phyloP scores from a whole-genome alignment of 2,329 filamentous ascomycete genomes.

The Cladophialophora chaetospira region DNA sequence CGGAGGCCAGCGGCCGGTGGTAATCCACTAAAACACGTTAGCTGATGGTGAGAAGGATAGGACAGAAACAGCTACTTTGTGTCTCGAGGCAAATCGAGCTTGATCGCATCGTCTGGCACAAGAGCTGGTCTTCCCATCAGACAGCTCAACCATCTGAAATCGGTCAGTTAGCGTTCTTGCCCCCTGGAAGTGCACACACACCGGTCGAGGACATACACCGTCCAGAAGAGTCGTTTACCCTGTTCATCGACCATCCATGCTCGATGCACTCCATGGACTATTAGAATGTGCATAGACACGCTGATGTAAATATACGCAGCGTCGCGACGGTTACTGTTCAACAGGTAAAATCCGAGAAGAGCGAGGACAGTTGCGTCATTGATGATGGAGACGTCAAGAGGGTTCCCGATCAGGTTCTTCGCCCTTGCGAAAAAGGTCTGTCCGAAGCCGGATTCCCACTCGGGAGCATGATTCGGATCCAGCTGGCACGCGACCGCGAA shows the following conservation, averaged over 20 bases:
- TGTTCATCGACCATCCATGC: constrained; percentile 47
- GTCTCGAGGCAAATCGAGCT: constrained; percentile 43
- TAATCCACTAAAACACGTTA: constrained; percentile 41
- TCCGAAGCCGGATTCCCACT: constrained; percentile 41
- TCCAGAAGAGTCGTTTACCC: constrained; percentile 55
- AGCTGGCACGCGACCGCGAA: constrained; percentile 47
- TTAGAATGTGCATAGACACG: constrained; percentile 52
- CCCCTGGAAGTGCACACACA: constrained; percentile 33
- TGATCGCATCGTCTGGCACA: constrained; percentile 53
- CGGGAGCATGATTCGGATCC: constrained; percentile 34
- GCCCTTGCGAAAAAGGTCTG: constrained; percentile 52
- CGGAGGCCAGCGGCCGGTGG: constrained; percentile 49
- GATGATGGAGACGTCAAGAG: constrained; percentile 49
- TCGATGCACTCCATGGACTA: constrained; percentile 53
- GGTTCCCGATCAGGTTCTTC: constrained; percentile 49
- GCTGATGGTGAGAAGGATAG: neutral
- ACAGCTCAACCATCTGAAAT: constrained; percentile 46
- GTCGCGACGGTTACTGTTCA: constrained; percentile 54
- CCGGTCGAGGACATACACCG: constrained; percentile 54
- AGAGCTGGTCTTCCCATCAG: constrained; percentile 54
- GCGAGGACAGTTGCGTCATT: constrained; percentile 50
- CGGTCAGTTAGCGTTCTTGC: neutral
- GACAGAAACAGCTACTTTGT: constrained; percentile 1
- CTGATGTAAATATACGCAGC: constrained; percentile 53
- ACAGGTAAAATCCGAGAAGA: constrained; percentile 53